Base-by-base conservation (phyloP, 2,329 filamentous ascomycete species). In the Ceratocystis papillata region DNA sequence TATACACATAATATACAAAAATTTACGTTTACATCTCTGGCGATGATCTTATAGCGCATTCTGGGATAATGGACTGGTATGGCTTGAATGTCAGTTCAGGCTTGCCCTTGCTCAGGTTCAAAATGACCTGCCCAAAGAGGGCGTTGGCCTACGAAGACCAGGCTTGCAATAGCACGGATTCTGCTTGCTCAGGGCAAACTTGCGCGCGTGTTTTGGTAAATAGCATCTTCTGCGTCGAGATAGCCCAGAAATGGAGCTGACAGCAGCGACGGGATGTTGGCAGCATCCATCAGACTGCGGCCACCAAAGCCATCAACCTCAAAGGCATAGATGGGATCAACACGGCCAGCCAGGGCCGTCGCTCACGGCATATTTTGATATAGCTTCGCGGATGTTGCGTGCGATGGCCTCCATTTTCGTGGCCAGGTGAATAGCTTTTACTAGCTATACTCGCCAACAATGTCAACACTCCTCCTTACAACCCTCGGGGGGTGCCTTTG, bases 81-180 rank as follows among this genome's bases (percentile, higher is more conserved):
- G 77, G 83, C 69, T 71, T 75, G 37, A 71, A 71, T 37, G 84
- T 74, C 66, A 96, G 73, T 71, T 85, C 78, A 10, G 89, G 90
- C 73, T 89, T 89, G 73, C 2, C 22, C 2, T 25, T 25, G 22
- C 22, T 25, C 22, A 25, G 22, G 22, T 25, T 25, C 2, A 25
- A 25, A 25, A 25, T 25, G 22, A 2, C 89, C 77, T 93, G 87
- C 15, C 89, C 88, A 75, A 92, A 94, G n/a, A 95, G 83, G 0
- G 87, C 89, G 73, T 94, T 94, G 15, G 89, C 89, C 90, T 89
- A 94, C 0, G 89, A 87, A 73, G 94, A 95, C 75, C 75, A 77
- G 65, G 75, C 17, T 79, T 78, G 63, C 89, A 78, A 70, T 82
- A 96, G 75, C 94, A 96, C 0, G 90, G 89, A 71, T 96, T 96